Percentiles rank a stretch among this genome's conserved stretches.
These are phyloP conservation scores for Hypseocharis bilobata DNA, from an alignment of 441 rosid genomes.

Conservation along the genomic window DNA sequence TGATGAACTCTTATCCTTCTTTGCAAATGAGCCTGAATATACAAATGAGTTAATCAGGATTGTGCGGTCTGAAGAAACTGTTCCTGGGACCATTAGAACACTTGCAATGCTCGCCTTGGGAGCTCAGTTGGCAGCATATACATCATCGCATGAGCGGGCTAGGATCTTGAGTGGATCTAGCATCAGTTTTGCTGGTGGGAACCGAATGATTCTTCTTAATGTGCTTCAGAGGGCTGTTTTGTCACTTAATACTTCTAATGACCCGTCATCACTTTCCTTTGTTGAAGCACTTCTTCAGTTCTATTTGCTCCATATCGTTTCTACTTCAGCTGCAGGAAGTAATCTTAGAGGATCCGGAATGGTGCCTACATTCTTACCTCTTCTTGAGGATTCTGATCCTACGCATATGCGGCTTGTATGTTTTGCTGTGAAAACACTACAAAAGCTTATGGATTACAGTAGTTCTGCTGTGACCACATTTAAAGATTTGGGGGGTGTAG, in stretches of 20 bases:
- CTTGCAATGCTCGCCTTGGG: conserved; percentile 92
- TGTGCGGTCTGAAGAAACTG: conserved; percentile 75
- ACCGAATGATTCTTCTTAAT: conserved; percentile 84
- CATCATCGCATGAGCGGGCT: conserved; percentile 92
- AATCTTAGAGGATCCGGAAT: conserved; percentile 86
- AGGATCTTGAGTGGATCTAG: conserved; percentile 85
- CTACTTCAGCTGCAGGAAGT: conserved; percentile 52
- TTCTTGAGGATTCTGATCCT: conserved; percentile 80
- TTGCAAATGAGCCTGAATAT: conserved; percentile 96
- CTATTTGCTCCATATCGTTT: conserved; percentile 89
- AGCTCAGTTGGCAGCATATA: conserved; percentile 90
- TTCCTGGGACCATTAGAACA: conserved; percentile 81
- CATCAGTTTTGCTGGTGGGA: conserved; percentile 83
- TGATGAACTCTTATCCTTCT: conserved; percentile 79
- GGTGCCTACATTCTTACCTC: conserved; percentile 91
- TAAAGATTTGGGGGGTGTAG: conserved; percentile 89
- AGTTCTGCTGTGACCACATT: conserved; percentile 83
- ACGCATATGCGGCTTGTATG: conserved; percentile 82
- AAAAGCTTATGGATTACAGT: conserved; percentile 95
- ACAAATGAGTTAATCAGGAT: conserved; percentile 91
- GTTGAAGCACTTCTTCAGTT: conserved; percentile 95
- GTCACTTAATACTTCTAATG: conserved; percentile 66
- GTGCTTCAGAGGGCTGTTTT: conserved; percentile 94
- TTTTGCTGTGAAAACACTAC: conserved; percentile 84
- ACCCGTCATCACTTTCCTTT: conserved; percentile 82